These are phyloP conservation scores for Gardenia jasminoides DNA, from an alignment of 257 asterid genomes.

Conservation along the genomic window DNA sequence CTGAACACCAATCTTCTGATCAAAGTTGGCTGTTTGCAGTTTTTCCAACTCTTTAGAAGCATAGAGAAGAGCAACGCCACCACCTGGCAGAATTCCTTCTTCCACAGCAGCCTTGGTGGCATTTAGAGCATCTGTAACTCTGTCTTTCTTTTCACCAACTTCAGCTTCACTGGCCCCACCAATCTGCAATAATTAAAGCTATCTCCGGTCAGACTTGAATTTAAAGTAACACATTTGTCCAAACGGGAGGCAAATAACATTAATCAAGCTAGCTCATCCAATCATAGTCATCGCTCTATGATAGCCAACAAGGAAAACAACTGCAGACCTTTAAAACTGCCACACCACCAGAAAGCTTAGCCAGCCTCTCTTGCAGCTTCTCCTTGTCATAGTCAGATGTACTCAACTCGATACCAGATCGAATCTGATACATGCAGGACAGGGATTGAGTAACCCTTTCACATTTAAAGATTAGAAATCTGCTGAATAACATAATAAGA, in stretches of 20 bases:
- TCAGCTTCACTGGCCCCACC: conserved; percentile 99
- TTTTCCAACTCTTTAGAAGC: conserved; percentile 26
- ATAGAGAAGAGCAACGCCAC: conserved; percentile 20
- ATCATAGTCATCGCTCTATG: background rate
- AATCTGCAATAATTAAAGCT: conserved; percentile 43
- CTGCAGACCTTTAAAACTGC: conserved; percentile 79
- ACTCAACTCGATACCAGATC: conserved; percentile 25
- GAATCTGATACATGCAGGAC: conserved; percentile 46
- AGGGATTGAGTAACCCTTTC: background rate
- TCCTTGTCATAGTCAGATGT: conserved; percentile 73
- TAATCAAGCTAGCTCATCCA: background rate
- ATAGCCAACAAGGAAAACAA: background rate
- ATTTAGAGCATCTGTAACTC: conserved; percentile 92
- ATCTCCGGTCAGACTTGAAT: background rate
- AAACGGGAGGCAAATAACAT: background rate
- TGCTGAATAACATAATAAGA: background rate
- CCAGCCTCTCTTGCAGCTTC: conserved; percentile 83
- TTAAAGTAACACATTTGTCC: background rate
- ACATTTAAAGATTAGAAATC: background rate
- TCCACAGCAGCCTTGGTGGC: conserved; percentile 99
- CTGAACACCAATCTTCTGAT: conserved; percentile 29
- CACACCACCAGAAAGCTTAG: conserved; percentile 95
- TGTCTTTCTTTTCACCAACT: conserved; percentile 91
- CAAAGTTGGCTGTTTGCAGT: conserved; percentile 22
- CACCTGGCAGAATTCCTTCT: conserved; percentile 83